Evolutionary conservation across 202 grass and related monocot genomes (phyloP), one percentile per base, ranked within the genome.

Genomic region (Tripidium arundinaceum): DNA sequence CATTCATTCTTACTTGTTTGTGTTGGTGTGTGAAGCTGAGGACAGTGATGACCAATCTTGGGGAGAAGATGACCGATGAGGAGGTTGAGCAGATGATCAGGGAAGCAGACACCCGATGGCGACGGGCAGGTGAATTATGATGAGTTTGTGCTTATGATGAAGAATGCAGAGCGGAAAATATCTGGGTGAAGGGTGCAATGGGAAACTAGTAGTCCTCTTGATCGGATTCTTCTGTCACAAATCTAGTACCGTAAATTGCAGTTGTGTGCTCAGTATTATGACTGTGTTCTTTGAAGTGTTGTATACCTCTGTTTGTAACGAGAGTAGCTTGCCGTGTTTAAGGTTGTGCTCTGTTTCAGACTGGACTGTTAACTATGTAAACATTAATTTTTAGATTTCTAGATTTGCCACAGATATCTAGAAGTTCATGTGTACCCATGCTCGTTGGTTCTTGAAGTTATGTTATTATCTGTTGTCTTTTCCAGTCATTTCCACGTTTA

Each of bases 81-180:
- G 93, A 93, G 65, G 61, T 93, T 33, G 88, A 81, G 25, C 88
- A 97, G 75, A 97, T 97, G 93, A 97, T 97, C 70, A 85, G 19
- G 57, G 90, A 91, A 76, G 93, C 86, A 0, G 90, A 97, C 54
- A 73, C 78, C 0, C 0, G 93, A 93, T 49, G 93, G 93, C 0
- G 90, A 97, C 4, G 93, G 93, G 24, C 81, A 72, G 65, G 93
- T 97, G 75, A 91, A 91, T 34, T 93, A 87, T 4, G 81, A 87
- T 1, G 93, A 97, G 50, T 97, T 97, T 65, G 93, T 91, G 41
- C 72, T 81, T 16, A 91, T 93, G 65, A 97, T 93, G 93, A 91
- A 76, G 62, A 91, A 81, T 65, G 78, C 80, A 22, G 83, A 86
- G 63, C 22, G 19, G 41, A 85, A 87, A 79, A 86, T 79, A 70